Conservation (phyloP, 768 basidiomycete genomes). For the Mycena venus region DNA sequence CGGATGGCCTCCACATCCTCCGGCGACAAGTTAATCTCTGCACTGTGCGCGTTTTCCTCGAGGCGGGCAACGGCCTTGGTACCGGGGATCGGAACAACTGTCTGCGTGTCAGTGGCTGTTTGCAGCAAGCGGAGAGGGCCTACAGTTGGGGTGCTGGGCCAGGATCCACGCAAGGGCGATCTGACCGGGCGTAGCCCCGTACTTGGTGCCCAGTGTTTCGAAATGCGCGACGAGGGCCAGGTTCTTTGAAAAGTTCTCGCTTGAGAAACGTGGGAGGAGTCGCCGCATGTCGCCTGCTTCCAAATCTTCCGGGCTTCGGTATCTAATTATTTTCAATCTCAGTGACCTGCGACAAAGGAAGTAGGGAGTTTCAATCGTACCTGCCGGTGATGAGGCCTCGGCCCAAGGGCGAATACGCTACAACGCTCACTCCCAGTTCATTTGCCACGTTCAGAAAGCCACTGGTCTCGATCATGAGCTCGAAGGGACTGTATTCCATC, state of each 20-base stretch:
- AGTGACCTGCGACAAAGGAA: background rate
- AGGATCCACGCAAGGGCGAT: slow-evolving; percentile 36
- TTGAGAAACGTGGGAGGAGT: slow-evolving; percentile 44
- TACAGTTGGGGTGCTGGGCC: slow-evolving; percentile 26
- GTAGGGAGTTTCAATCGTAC: background rate
- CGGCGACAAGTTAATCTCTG: slow-evolving; percentile 34
- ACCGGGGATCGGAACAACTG: slow-evolving; percentile 51
- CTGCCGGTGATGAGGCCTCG: slow-evolving; percentile 50
- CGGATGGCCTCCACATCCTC: slow-evolving; percentile 45
- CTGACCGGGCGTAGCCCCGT: slow-evolving; percentile 42
- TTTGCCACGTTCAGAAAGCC: slow-evolving; percentile 39
- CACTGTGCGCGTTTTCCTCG: slow-evolving; percentile 49
- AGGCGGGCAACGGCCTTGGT: slow-evolving; percentile 46
- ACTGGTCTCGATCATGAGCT: slow-evolving; percentile 28
- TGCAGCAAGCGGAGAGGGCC: background rate
- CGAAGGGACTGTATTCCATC: slow-evolving; percentile 44
- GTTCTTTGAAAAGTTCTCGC: slow-evolving; percentile 51
- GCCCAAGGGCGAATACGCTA: slow-evolving; percentile 49
- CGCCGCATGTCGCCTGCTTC: slow-evolving; percentile 43
- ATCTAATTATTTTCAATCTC: background rate
- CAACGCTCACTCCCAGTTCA: slow-evolving; percentile 45
- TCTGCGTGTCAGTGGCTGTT: background rate
- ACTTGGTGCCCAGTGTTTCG: slow-evolving; percentile 43
- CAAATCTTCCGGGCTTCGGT: slow-evolving; percentile 40
- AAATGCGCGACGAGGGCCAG: slow-evolving; percentile 49